Base-by-base conservation (phyloP, 176 grass and related monocot species). In the Saccharum officinarum region DNA sequence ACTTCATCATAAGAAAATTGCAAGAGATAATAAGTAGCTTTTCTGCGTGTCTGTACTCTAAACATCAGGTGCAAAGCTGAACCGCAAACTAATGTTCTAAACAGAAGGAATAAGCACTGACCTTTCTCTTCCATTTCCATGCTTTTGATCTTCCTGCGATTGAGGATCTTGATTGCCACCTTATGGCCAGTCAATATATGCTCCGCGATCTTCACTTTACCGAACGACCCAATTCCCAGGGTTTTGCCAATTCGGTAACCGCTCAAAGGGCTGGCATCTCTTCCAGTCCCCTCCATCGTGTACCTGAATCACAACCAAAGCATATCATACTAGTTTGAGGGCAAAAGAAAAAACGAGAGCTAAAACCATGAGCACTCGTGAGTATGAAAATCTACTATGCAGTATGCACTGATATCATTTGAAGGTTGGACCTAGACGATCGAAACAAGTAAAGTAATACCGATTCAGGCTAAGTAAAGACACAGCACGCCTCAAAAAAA, bases 61-160 rank as follows among this genome's bases (percentile, higher is more conserved):
- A 2, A 83, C 17, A 57, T n/a, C 52, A 22, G 12, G 18, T 22
- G 34, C 0, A n/a, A 22, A 49, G 88, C 52, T 73, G 70, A 0
- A 59, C 49, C n/a, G 11, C 33, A 52, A 44, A 66, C 18, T 5
- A 44, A 69, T 22, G 26, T 57, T 20, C 8, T 22, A n/a, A 4
- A 73, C 5, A 61, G 28, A 87, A 41, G 3, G 50, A 79, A 63
- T 10, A 4, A 49, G n/a, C 8, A 87, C 18, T 3, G 46, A 97
- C 95, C 95, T 94, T 97, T 97, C 79, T 93, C 92, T 82, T 98
- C 92, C 91, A 95, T 93, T 61, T 95, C 91, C 87, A 92, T 93
- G 87, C 86, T 91, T 78, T 75, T 98, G 31, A 98, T 89, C 80
- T 94, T 95, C 11, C 81, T 85, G 60, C 92, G 92, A 31, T 94